phyloP scores from a whole-genome alignment of 305 asterid genomes.

The Fraxinus latifolia region DNA sequence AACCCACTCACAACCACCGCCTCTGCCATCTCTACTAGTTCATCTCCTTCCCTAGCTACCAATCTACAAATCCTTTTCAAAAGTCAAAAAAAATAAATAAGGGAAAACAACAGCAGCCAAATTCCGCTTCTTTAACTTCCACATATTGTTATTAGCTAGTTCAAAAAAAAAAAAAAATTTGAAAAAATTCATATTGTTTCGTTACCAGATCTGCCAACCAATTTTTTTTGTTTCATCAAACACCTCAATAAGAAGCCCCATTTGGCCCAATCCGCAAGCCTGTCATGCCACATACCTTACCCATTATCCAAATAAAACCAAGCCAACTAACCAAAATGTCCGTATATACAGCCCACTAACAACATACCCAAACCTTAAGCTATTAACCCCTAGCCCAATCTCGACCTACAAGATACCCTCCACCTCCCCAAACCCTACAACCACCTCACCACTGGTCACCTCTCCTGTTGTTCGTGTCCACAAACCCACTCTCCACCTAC shows the following conservation, averaged over 20 bases:
- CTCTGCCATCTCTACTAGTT: background rate
- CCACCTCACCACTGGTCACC: background rate
- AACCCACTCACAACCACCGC: background rate
- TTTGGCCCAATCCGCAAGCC: background rate
- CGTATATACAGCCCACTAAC: background rate
- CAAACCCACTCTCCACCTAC: background rate
- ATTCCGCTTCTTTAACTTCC: background rate
- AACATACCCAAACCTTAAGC: background rate
- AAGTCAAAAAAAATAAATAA: background rate
- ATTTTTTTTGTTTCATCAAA: background rate
- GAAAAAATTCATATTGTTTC: background rate
- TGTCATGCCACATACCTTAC: background rate
- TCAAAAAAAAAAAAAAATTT: background rate
- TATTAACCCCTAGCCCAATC: background rate
- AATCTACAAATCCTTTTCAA: background rate
- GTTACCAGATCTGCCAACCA: background rate
- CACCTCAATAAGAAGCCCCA: background rate
- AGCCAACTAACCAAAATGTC: background rate
- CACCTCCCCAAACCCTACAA: background rate
- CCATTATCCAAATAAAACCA: background rate
- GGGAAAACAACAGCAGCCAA: background rate
- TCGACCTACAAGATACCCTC: background rate
- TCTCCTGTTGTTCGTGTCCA: background rate
- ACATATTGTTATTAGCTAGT: background rate
- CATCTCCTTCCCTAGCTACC: background rate